Evolutionary conservation across 352 stramenopile genomes (phyloP).

Genomic region (Phytophthora hybrid): DNA sequence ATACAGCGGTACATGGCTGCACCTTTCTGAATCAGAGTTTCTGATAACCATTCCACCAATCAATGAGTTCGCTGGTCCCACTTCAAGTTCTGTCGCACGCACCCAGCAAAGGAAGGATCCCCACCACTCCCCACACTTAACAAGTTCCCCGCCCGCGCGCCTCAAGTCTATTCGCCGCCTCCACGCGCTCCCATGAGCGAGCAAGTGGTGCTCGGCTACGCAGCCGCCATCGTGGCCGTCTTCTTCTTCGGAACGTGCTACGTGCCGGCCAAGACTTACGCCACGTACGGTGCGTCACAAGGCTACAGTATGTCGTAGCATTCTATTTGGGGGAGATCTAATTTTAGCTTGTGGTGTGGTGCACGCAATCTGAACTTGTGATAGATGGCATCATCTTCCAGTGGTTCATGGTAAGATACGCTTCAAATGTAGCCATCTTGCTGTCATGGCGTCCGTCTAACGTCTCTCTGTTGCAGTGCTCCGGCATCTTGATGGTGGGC

Average conservation of each 20-base stretch:
- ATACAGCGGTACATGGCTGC: background rate
- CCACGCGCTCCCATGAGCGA: conserved; percentile 29
- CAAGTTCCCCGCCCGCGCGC: background rate
- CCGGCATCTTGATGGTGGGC: conserved; percentile 84
- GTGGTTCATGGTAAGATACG: conserved; percentile 81
- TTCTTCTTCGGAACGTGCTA: conserved; percentile 90
- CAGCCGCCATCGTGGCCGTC: conserved; percentile 66
- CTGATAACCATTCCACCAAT: background rate
- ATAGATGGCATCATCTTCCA: conserved; percentile 90
- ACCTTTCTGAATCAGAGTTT: background rate
- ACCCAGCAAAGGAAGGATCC: conserved; percentile 2
- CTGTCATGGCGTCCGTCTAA: background rate
- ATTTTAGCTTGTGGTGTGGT: conserved; percentile 15
- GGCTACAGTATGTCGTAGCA: background rate
- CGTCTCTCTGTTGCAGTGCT: conserved; percentile 54
- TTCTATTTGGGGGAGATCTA: conserved; percentile 9
- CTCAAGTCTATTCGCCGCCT: background rate
- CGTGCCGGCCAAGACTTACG: conserved; percentile 84
- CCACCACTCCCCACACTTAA: background rate
- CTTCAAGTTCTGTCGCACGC: conserved; percentile 4
- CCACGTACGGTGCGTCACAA: conserved; percentile 70
- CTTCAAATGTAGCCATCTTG: conserved; percentile 18
- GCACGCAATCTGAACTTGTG: conserved; percentile 25
- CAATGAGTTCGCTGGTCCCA: background rate
- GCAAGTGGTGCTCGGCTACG: conserved; percentile 63